These are phyloP conservation scores for Rutstroemia sydowiana DNA, from an alignment of 2,329 filamentous ascomycete genomes.

Conservation along the genomic window DNA sequence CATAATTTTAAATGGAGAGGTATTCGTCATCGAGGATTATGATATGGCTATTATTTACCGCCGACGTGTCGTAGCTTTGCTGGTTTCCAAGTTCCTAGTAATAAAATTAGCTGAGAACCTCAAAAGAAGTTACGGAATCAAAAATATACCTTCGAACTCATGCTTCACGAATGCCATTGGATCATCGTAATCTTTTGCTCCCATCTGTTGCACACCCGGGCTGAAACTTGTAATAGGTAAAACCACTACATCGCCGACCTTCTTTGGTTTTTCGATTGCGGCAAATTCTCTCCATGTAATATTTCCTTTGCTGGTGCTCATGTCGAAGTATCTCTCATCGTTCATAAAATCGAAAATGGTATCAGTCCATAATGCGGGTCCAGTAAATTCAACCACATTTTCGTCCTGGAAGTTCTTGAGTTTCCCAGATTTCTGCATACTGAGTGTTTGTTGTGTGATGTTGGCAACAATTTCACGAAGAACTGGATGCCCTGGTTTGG, in stretches of 20 bases:
- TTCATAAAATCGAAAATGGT: constrained; percentile 90
- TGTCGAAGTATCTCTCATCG: constrained; percentile 79
- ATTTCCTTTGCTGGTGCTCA: constrained; percentile 56
- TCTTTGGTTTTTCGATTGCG: constrained; percentile 73
- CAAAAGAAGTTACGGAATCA: not conserved
- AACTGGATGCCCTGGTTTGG: constrained; percentile 89
- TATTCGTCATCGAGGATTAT: not conserved
- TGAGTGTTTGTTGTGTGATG: constrained; percentile 76
- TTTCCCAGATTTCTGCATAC: constrained; percentile 59
- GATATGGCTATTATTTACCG: not conserved
- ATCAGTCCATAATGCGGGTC: constrained; percentile 92
- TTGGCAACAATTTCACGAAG: constrained; percentile 79
- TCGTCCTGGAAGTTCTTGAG: constrained; percentile 53
- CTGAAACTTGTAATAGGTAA: constrained; percentile 97
- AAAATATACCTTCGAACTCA: constrained; percentile 75
- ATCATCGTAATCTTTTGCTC: constrained; percentile 77
- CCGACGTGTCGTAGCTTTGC: constrained; percentile 65
- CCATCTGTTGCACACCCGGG: constrained; percentile 90
- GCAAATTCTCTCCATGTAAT: constrained; percentile 88
- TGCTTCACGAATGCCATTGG: constrained; percentile 98
- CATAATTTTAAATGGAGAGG: not conserved
- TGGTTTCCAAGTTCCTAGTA: constrained; percentile 66
- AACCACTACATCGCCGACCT: constrained; percentile 87
- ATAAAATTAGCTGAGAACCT: constrained; percentile 2
- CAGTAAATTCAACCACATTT: constrained; percentile 86